A percentile compares a stretch with the other conserved stretches of the same genome.
phyloP scores from a whole-genome alignment of 805 yeast genomes.

The Candida vartiovaarae region DNA sequence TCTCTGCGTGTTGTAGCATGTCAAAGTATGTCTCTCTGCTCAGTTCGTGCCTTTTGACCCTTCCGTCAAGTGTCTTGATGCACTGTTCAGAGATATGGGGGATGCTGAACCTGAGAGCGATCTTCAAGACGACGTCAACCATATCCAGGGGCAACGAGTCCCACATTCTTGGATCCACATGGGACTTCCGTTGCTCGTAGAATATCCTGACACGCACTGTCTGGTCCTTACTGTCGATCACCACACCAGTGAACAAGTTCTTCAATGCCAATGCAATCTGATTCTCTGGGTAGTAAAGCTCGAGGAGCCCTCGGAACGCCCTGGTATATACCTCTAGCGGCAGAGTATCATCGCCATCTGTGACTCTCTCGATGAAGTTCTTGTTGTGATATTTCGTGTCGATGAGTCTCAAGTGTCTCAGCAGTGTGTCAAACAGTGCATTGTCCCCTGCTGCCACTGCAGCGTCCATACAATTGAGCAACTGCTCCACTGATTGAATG shows the following conservation, averaged over 20 bases:
- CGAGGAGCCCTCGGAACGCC: conserved; percentile 5
- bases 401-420: conserved; percentile 4
- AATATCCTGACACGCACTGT: not conserved
- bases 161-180: not conserved
- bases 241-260: conserved; percentile 4
- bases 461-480: not conserved
- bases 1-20: not conserved
- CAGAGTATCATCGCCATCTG: not conserved
- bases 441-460: conserved; percentile 5
- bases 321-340: conserved; percentile 1
- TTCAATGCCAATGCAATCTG: conserved; percentile 4
- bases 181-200: not conserved
- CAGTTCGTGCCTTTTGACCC: not conserved
- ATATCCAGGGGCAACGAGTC: conserved; percentile 9
- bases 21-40: not conserved
- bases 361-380: conserved; percentile 2
- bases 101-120: conserved; percentile 7
- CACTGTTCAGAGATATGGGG: conserved; percentile 2
- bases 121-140: conserved; percentile 3
- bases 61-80: not conserved
- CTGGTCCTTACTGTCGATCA: not conserved
- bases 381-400: conserved; percentile 2
- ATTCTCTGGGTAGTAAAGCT: conserved; percentile 2
- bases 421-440: conserved; percentile 1
- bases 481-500: conserved; percentile 1